Base-by-base conservation (phyloP, 73 alveolate genomes). In the Paramecium biaurelia region DNA sequence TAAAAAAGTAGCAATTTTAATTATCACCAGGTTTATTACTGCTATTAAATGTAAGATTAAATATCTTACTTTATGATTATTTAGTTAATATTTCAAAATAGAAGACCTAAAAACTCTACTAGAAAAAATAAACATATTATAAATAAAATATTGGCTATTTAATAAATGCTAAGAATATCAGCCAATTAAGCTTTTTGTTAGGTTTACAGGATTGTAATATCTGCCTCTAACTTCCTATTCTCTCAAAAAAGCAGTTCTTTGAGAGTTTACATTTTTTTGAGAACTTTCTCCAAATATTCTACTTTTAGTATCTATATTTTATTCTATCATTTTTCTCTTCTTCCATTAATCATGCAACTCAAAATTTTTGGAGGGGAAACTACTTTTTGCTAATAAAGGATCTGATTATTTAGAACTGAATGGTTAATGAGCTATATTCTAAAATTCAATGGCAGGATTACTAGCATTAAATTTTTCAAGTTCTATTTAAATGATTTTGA, bases 261-360 rank as follows among this genome's bases (percentile, higher is more conserved):
- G 21, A 11, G 67, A n/a, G 26, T 67, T 67, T 4, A n/a, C 38
- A 7, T 38, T 21, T 15, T 32, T 74, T 74, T 32, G 6, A 30
- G 87, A 32, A 14, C 32, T 21, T 32, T 35, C 87, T 4, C 87
- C 87, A 67, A 67, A 67, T 23, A 67, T 12, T 67, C 84, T 67
- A 67, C 15, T 67, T 32, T 67, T 67, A 5, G 84, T 67, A 67
- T 67, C 84, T 5, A 67, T 14, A 12, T 32, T 67, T 67, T 67
- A 67, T 11, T 67, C 45, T 7, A 24, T 21, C 35, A 20, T 9
- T 38, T 74, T 74, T 35, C 67, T 53, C 32, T n/a, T 74, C 38
- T n/a, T 74, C 87, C 87, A 74, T 3, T 74, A 15, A 32, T 74
- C 59, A 21, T 74, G 35, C 28, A 74, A 35, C 38, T 74, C 87